Base-by-base conservation (phyloP, 495 filamentous ascomycete genomes). In the Neurospora tetrasperma region DNA sequence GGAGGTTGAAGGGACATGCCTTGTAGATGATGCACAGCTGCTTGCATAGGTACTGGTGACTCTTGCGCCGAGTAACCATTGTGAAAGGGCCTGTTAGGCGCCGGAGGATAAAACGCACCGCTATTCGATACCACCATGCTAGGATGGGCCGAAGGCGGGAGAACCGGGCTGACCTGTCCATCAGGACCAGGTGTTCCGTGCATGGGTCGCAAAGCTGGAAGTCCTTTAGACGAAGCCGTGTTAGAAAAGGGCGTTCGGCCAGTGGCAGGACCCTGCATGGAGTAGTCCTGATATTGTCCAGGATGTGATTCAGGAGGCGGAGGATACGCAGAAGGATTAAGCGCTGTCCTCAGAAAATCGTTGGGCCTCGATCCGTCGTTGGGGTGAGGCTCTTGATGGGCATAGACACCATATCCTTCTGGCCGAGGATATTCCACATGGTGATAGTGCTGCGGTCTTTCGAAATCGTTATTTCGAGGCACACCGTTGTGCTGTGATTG, bases 191-290 rank as follows among this genome's bases (percentile, higher is more conserved):
- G 74, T 2, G 78, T 69, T 5, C 42, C 35, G 11, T 81, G 78
- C 66, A 82, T 77, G 18, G 83, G 83, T n/a, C 83, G 80, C n/a
- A 85, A 69, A 0, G 83, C 83, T 0, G 83, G 83, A 35, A 85
- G 79, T 31, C 77, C 75, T 41, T 79, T 80, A 69, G 73, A 54
- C 20, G 74, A 39, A 2, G 46, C 73, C 2, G 72, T 68, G 70
- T 73, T 78, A n/a, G 76, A 75, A 35, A 79, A 79, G 4, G 79
- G 77, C 4, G 77, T 78, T 10, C 78, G 75, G 38, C 70, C 72
- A 38, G 42, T 39, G 38, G 48, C 39, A n/a, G 59, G 20, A 35
- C 54, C 59, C 35, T 46, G 69, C 54, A 62, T 62, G n/a, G 39
- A 71, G 54, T 31, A 62, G 72, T 40, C 72, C 42, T 27, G 59